These are phyloP conservation scores for Rubia yunnanensis DNA, from an alignment of 257 asterid genomes.

Conservation along the genomic window DNA sequence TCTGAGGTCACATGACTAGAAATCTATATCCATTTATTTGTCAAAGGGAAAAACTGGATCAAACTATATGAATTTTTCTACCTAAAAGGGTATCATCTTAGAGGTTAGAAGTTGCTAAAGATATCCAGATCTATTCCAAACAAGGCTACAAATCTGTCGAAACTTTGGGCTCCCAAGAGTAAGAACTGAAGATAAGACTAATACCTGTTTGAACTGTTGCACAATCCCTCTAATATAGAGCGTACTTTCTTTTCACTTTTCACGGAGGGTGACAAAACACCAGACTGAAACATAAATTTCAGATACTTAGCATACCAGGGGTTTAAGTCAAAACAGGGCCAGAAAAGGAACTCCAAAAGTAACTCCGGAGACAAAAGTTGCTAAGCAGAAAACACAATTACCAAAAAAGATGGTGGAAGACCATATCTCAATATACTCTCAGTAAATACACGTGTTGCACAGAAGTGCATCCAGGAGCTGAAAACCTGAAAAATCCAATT, in stretches of 20 bases:
- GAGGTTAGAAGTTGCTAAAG: neutral
- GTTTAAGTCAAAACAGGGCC: neutral
- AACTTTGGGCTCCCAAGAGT: slow-evolving; percentile 1
- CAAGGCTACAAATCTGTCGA: neutral
- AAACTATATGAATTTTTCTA: neutral
- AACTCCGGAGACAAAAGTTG: neutral
- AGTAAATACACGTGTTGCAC: slow-evolving; percentile 78
- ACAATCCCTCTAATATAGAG: slow-evolving; percentile 62
- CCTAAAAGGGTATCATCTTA: neutral
- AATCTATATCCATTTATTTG: neutral
- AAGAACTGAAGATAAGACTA: slow-evolving; percentile 2
- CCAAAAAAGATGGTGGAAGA: slow-evolving; percentile 67
- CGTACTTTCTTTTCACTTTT: slow-evolving; percentile 91
- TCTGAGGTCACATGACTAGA: neutral
- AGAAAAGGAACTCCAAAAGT: neutral
- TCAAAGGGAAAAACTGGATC: neutral
- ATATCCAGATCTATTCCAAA: neutral
- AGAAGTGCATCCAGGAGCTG: slow-evolving; percentile 94
- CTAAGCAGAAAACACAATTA: slow-evolving; percentile 14
- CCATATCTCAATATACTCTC: slow-evolving; percentile 93
- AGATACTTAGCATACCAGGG: neutral
- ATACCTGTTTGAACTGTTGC: slow-evolving; percentile 71
- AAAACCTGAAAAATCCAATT: slow-evolving; percentile 52
- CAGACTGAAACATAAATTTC: slow-evolving; percentile 45
- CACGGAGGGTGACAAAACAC: slow-evolving; percentile 64